Conservation (phyloP, 768 basidiomycete genomes). For the Tremella fuciformis region DNA sequence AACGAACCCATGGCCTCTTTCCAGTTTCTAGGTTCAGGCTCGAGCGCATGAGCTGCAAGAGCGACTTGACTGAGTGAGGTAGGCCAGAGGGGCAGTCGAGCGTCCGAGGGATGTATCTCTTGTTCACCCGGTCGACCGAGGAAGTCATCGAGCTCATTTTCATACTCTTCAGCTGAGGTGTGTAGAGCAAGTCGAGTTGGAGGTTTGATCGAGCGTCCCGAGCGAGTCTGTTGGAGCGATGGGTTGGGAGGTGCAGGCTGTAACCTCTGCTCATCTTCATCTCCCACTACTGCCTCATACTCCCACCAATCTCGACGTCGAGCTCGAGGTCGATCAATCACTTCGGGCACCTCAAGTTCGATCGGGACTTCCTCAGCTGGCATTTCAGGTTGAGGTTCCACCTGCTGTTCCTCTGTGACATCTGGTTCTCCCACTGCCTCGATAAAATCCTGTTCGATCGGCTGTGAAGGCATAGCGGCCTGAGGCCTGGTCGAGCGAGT, state of each 20-base stretch:
- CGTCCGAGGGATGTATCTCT: constrained; percentile 8
- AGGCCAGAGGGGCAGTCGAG: constrained; percentile 6
- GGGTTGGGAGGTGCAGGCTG: constrained; percentile 7
- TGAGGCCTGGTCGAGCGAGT: neutral
- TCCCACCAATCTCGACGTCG: constrained; percentile 4
- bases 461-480: neutral
- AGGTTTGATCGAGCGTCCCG: constrained; percentile 5
- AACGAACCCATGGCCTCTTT: constrained; percentile 3
- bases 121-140: constrained; percentile 8
- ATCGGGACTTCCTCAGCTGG: neutral
- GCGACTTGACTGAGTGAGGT: constrained; percentile 8
- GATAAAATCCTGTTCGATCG: constrained; percentile 1
- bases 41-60: constrained; percentile 7
- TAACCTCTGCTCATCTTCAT: constrained; percentile 4
- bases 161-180: constrained; percentile 9
- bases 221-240: constrained; percentile 2
- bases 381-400: neutral
- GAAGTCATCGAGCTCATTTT: constrained; percentile 9
- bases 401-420: no score
- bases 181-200: constrained; percentile 3
- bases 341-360: neutral
- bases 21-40: constrained; percentile 1
- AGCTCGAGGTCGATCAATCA: constrained; percentile 1
- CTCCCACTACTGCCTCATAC: constrained; percentile 7
- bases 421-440: constrained; percentile 6